Evolutionary conservation across 2,329 filamentous ascomycete species (phyloP).

Genomic region (Chrysoporthe puriensis): DNA sequence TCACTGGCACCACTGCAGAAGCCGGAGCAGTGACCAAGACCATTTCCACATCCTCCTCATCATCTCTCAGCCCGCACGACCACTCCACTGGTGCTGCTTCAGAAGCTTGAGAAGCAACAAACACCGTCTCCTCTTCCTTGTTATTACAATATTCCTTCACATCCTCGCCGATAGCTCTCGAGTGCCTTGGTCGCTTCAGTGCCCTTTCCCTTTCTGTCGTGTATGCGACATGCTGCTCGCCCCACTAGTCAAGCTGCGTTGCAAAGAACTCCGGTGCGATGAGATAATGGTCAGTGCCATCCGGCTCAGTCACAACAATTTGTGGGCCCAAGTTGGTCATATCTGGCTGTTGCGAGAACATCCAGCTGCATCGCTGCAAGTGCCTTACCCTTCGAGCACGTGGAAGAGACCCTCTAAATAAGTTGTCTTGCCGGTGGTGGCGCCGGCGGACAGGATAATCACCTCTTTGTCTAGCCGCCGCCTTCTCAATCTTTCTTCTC

Average conservation of each 20-base stretch:
- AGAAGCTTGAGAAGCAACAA: background rate
- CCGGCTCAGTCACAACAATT: conserved; percentile 22
- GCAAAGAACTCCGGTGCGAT: conserved; percentile 8
- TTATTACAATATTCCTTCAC: background rate
- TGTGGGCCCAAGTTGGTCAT: conserved; percentile 21
- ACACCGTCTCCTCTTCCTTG: background rate
- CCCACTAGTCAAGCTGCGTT: conserved; percentile 9
- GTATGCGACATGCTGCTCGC: background rate
- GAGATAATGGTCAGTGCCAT: conserved; percentile 18
- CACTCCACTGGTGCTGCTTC: background rate
- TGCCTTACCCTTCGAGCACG: background rate
- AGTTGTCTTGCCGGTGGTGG: background rate
- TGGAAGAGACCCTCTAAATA: background rate
- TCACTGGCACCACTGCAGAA: background rate
- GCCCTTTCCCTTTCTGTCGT: background rate
- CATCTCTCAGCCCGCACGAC: background rate
- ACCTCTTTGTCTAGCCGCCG: background rate
- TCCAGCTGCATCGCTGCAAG: conserved; percentile 17
- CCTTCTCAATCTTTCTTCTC: background rate
- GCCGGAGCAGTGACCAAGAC: background rate
- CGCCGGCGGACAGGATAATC: background rate
- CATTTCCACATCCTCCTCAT: background rate
- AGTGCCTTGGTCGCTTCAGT: background rate
- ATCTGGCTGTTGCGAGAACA: conserved; percentile 21
- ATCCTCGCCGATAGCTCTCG: background rate